Evolutionary conservation across 164 flowering plant species (phyloP).

Genomic region (Aristolochia fimbriata): DNA sequence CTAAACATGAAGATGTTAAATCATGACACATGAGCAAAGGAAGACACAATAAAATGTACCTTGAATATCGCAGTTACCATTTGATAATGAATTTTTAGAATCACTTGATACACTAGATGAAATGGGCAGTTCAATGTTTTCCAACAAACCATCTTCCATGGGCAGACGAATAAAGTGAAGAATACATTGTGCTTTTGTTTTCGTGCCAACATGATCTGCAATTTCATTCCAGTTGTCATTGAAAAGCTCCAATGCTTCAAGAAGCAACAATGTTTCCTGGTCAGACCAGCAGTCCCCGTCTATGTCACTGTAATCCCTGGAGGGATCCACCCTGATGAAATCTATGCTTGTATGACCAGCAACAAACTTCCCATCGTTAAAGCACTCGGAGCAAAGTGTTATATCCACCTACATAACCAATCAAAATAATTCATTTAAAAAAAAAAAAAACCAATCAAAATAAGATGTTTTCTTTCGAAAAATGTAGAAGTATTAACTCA

Average conservation of each 20-base stretch:
- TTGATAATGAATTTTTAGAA: slow-evolving; percentile 21
- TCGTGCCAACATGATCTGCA: slow-evolving; percentile 94
- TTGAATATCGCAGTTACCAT: slow-evolving; percentile 45
- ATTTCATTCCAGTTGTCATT: slow-evolving; percentile 90
- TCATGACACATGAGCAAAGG: background rate
- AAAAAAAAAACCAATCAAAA: background rate
- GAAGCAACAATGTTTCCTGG: slow-evolving; percentile 85
- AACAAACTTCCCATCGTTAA: slow-evolving; percentile 77
- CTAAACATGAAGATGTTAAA: background rate
- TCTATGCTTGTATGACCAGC: slow-evolving; percentile 87
- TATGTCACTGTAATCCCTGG: slow-evolving; percentile 52
- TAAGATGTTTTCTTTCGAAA: background rate
- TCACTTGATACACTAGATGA: slow-evolving; percentile 22
- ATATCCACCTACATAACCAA: slow-evolving; percentile 62
- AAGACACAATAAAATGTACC: slow-evolving; percentile 17
- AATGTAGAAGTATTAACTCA: background rate
- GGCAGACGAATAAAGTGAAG: slow-evolving; percentile 90
- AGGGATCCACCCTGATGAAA: slow-evolving; percentile 57
- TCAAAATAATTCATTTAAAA: background rate
- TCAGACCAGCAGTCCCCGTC: slow-evolving; percentile 92
- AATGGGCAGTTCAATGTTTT: slow-evolving; percentile 62
- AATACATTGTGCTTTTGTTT: slow-evolving; percentile 95
- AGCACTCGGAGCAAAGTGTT: slow-evolving; percentile 70
- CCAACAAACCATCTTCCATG: slow-evolving; percentile 64
- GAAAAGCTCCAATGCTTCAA: slow-evolving; percentile 77